Conservation (phyloP, 345 rosid species). For the Pelargonium nanum region DNA sequence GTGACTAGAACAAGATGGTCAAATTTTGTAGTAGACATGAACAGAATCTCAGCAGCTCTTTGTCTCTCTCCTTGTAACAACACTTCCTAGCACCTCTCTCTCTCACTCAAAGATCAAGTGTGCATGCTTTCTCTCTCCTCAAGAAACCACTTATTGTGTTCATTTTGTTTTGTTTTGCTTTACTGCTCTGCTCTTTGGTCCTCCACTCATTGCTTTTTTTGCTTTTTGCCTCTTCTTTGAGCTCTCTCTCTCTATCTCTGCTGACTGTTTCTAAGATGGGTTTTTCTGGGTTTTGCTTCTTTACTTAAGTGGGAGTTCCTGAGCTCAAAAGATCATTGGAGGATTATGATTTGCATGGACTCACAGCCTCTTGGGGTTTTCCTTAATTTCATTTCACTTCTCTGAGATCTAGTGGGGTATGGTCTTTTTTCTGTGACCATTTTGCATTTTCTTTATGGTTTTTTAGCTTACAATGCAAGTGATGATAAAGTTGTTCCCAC, state of each 20-base stretch:
- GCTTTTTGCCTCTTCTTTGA: constrained; percentile 19
- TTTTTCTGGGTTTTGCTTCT: constrained; percentile 4
- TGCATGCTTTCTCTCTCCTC: constrained; percentile 8
- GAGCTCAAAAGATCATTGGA: constrained; percentile 19
- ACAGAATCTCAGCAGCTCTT: constrained; percentile 28
- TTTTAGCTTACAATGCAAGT: constrained; percentile 68
- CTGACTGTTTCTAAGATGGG: constrained; percentile 19
- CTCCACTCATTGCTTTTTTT: too few species aligned
- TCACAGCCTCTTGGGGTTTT: constrained; percentile 24
- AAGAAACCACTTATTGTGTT: too few species aligned
- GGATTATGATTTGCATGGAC: constrained; percentile 27
- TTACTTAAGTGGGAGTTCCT: not conserved
- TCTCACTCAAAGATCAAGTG: constrained; percentile 19
- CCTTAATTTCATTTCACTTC: constrained; percentile 26
- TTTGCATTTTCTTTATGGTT: constrained; percentile 9
- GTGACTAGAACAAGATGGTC: constrained; percentile 16
- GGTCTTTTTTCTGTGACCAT: constrained; percentile 9
- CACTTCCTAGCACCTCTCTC: constrained; percentile 21
- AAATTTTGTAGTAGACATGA: constrained; percentile 13
- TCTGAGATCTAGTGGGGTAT: constrained; percentile 53
- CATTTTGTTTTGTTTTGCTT: constrained; percentile 16
- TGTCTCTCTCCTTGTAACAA: constrained; percentile 13
- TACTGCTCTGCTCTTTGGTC: constrained; percentile 20
- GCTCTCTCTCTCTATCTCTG: constrained; percentile 12
- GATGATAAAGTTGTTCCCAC: constrained; percentile 33